Conservation (phyloP, 176 grass and related monocot genomes). For the Typha latifolia region DNA sequence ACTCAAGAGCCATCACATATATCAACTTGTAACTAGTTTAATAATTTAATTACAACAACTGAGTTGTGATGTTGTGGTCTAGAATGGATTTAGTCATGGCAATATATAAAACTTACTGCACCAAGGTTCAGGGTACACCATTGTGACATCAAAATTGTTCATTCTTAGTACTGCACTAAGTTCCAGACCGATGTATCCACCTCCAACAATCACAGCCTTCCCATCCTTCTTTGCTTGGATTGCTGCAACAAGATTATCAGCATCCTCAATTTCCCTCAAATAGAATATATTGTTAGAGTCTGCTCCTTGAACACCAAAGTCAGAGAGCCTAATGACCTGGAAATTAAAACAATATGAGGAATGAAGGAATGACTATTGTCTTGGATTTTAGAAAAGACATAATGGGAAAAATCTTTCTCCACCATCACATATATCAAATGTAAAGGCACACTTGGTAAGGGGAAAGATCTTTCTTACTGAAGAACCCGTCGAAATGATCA, state of each 20-base stretch:
- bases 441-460: no score
- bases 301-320: conserved; percentile 85
- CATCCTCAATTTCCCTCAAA: conserved; percentile 80
- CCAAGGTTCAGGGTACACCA: conserved; percentile 99
- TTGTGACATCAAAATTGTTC: conserved; percentile 87
- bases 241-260: conserved; percentile 70
- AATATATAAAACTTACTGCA: conserved; percentile 63
- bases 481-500: conserved; percentile 86
- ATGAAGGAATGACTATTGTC: neutral
- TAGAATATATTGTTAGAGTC: conserved; percentile 87
- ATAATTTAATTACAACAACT: neutral
- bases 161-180: conserved; percentile 70
- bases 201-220: conserved; percentile 83
- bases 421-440: no score
- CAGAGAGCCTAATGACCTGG: conserved; percentile 77
- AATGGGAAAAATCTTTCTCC: no score
- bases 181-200: conserved; percentile 96
- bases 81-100: neutral
- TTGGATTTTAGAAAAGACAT: neutral
- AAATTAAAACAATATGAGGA: neutral
- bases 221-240: conserved; percentile 92
- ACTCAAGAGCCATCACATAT: neutral
- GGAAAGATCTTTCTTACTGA: conserved; percentile 28
- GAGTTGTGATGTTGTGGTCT: neutral
- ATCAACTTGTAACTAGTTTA: conserved; percentile 13